phyloP scores from a whole-genome alignment of 2,329 filamentous ascomycete genomes.

The Sclerotinia spermophila region DNA sequence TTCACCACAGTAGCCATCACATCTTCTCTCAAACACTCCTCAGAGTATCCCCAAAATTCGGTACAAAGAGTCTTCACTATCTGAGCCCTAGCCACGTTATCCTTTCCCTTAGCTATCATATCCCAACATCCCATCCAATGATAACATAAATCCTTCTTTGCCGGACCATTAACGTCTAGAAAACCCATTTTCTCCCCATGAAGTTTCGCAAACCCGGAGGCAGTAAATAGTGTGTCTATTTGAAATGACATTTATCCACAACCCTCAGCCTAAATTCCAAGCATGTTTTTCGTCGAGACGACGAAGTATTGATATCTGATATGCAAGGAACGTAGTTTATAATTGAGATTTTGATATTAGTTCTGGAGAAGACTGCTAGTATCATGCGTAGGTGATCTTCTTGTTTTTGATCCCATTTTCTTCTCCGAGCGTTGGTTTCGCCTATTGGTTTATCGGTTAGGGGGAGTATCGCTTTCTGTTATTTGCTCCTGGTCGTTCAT shows the following conservation, averaged over 20 bases:
- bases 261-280: not conserved
- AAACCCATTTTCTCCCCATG: not conserved
- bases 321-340: not conserved
- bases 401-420: not conserved
- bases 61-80: not conserved
- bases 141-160: not conserved
- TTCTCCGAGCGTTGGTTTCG: not conserved
- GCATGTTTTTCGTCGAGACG: not conserved
- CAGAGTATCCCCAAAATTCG: not conserved
- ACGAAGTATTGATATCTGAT: not conserved
- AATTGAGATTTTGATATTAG: not conserved
- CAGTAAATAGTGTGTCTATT: not conserved
- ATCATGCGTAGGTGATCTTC: not conserved
- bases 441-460: not conserved
- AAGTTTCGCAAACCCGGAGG: not conserved
- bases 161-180: not conserved
- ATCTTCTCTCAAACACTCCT: not conserved
- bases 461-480: not conserved
- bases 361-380: not conserved
- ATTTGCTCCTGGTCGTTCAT: not conserved
- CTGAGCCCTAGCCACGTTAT: not conserved
- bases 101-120: not conserved
- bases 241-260: not conserved
- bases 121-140: accelerated
- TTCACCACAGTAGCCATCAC: not conserved